Evolutionary conservation across 305 asterid genomes (phyloP).

Genomic region (Fraxinus platypoda): DNA sequence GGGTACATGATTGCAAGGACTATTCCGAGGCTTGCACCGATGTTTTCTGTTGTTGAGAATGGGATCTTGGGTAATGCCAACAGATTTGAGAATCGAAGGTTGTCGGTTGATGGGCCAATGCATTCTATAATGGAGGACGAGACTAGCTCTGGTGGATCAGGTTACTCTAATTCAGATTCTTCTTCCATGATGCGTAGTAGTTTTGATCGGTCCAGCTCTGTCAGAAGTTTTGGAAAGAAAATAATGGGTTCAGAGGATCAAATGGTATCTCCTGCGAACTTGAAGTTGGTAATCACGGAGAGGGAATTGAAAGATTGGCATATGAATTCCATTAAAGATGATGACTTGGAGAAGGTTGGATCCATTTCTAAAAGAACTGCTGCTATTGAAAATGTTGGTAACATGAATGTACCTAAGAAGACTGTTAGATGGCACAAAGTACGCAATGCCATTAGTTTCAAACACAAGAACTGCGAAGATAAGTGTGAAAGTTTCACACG

Average conservation of each 20-base stretch:
- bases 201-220: constrained; percentile 85
- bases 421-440: constrained; percentile 62
- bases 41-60: constrained; percentile 77
- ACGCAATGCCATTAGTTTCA: constrained; percentile 59
- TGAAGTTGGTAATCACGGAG: constrained; percentile 82
- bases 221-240: constrained; percentile 72
- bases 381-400: constrained; percentile 27
- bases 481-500: constrained; percentile 31
- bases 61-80: constrained; percentile 44
- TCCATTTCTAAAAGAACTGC: constrained; percentile 27
- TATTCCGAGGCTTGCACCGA: constrained; percentile 79
- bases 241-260: constrained; percentile 48
- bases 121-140: constrained; percentile 79
- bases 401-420: constrained; percentile 44
- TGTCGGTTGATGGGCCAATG: constrained; percentile 80
- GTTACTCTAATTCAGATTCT: constrained; percentile 78
- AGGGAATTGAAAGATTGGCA: constrained; percentile 87
- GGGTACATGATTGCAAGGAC: constrained; percentile 90
- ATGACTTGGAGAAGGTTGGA: constrained; percentile 36
- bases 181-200: constrained; percentile 79
- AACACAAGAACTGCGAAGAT: constrained; percentile 39
- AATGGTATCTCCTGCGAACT: constrained; percentile 63
- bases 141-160: constrained; percentile 79
- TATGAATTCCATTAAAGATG: constrained; percentile 51
- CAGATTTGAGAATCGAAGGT: constrained; percentile 53